Evolutionary conservation across 768 basidiomycete species (phyloP).

Genomic region (Thelephora aurantiotincta): DNA sequence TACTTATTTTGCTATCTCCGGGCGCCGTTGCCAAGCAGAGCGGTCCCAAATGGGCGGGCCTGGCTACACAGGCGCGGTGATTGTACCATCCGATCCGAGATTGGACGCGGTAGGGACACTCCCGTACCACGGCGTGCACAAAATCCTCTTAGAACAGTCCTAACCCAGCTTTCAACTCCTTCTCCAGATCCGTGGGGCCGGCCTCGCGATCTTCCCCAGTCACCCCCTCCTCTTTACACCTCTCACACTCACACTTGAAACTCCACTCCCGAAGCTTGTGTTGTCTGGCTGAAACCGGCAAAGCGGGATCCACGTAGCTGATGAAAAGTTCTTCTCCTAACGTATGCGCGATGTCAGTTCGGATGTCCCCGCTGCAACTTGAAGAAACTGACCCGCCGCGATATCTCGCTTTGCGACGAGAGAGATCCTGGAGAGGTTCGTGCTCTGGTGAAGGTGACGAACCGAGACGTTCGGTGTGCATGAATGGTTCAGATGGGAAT

Average conservation of each 20-base stretch:
- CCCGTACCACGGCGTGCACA: no score
- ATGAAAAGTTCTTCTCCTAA: constrained; percentile 64
- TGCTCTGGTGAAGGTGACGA: constrained; percentile 58
- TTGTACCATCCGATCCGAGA: no score
- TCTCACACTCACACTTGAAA: constrained; percentile 52
- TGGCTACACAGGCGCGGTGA: no score
- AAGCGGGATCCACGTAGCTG: constrained; percentile 65
- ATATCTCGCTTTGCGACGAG: constrained; percentile 56
- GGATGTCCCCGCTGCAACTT: no score
- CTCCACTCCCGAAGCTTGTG: constrained; percentile 56
- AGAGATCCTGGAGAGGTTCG: constrained; percentile 60
- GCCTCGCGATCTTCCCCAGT: constrained; percentile 8
- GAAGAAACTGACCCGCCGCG: constrained; percentile 9
- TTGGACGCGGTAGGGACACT: no score
- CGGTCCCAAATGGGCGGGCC: no score
- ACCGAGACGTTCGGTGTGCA: constrained; percentile 73
- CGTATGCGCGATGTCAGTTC: not conserved
- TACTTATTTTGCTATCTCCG: no score
- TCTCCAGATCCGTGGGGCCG: constrained; percentile 32
- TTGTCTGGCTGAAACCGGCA: constrained; percentile 29
- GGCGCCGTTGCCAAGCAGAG: no score
- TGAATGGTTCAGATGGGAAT: constrained; percentile 80
- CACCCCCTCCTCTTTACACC: constrained; percentile 44
- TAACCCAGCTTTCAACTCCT: constrained; percentile 49
- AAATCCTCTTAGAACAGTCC: constrained; percentile 26